phyloP scores from a whole-genome alignment of 495 filamentous ascomycete genomes.

The Penicillium canariense region DNA sequence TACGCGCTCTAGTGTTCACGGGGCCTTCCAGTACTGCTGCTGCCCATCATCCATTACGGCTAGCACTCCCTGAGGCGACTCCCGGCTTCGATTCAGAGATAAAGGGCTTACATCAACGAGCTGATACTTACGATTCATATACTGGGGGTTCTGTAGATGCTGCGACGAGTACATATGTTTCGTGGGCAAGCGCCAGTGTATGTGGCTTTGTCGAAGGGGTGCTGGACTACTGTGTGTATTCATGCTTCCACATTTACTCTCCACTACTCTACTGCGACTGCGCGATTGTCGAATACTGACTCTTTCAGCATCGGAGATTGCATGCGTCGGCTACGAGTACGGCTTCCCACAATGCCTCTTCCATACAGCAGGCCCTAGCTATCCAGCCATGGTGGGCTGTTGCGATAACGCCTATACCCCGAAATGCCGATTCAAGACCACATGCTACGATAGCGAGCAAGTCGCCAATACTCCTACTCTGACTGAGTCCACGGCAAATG shows the following conservation, averaged over 20 bases:
- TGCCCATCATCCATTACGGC: conserved; percentile 2
- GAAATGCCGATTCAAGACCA: conserved; percentile 9
- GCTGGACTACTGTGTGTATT: conserved; percentile 2
- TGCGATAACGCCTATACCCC: conserved; percentile 7
- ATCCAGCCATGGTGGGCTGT: conserved; percentile 14
- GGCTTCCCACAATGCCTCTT: conserved; percentile 11
- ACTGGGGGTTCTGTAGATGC: neutral
- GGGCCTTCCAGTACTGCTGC: neutral
- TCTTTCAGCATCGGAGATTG: neutral
- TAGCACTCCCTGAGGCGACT: conserved; percentile 2
- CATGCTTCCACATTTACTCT: neutral
- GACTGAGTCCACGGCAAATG: neutral
- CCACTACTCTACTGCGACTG: neutral
- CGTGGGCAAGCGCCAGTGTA: conserved; percentile 7
- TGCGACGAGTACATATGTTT: conserved; percentile 1
- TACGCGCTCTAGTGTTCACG: neutral
- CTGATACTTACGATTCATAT: neutral
- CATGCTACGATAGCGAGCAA: conserved; percentile 12
- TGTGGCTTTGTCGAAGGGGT: conserved; percentile 13
- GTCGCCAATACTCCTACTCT: conserved; percentile 7
- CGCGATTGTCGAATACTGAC: neutral
- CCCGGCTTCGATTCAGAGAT: neutral
- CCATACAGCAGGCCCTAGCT: conserved; percentile 11
- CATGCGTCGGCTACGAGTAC: too few relatives aligned
- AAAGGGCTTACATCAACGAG: neutral